Evolutionary conservation across 2,329 filamentous ascomycete genomes (phyloP).

Genomic region (Sclerotinia nivalis): DNA sequence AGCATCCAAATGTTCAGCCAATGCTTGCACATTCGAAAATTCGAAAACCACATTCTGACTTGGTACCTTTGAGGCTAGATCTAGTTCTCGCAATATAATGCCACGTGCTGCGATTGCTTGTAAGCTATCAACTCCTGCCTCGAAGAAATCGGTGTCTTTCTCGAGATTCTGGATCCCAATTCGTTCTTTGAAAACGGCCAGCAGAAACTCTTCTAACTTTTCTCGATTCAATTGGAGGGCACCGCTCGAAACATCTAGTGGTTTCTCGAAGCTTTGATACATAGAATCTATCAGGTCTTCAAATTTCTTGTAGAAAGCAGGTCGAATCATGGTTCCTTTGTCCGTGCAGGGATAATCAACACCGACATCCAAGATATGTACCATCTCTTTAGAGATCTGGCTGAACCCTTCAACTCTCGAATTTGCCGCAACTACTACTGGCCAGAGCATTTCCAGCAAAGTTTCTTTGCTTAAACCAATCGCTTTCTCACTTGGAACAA

Average conservation of each 20-base stretch:
- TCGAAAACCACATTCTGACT: slow-evolving; percentile 62
- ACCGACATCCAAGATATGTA: slow-evolving; percentile 50
- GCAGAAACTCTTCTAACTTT: slow-evolving; percentile 25
- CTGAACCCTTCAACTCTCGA: slow-evolving; percentile 52
- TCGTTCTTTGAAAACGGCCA: slow-evolving; percentile 17
- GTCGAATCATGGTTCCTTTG: slow-evolving; percentile 56
- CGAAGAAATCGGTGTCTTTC: slow-evolving; percentile 58
- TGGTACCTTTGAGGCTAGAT: slow-evolving; percentile 48
- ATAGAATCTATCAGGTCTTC: slow-evolving; percentile 46
- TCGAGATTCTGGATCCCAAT: slow-evolving; percentile 22
- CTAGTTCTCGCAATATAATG: slow-evolving; percentile 52
- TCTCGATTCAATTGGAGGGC: slow-evolving; percentile 8
- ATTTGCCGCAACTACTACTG: slow-evolving; percentile 54
- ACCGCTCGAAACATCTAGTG: slow-evolving; percentile 3
- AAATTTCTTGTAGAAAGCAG: slow-evolving; percentile 50
- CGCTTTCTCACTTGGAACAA: slow-evolving; percentile 52
- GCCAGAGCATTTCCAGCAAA: slow-evolving; percentile 52
- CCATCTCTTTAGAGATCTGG: slow-evolving; percentile 53
- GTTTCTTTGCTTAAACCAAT: slow-evolving; percentile 46
- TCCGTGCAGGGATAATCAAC: slow-evolving; percentile 51
- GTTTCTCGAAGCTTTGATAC: slow-evolving; percentile 37
- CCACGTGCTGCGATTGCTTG: slow-evolving; percentile 57
- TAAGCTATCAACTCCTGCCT: slow-evolving; percentile 57
- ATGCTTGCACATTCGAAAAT: slow-evolving; percentile 49
- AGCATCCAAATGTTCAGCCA: slow-evolving; percentile 50